Base-by-base conservation (phyloP, 2,329 filamentous ascomycete species). In the Fusarium praegraminearum region DNA sequence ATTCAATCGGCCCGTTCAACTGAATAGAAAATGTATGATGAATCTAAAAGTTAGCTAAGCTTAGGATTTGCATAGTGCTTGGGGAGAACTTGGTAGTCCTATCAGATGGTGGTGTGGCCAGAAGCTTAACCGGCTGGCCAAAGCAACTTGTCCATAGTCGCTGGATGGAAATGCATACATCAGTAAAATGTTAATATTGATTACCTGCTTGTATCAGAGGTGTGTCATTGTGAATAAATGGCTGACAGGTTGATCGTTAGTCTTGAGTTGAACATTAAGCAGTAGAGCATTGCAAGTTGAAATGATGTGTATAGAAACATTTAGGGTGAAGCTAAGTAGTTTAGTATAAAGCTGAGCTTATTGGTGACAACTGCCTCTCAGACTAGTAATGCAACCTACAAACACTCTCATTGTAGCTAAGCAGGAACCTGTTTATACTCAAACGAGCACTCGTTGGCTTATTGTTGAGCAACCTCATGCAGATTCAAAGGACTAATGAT, bases 31-130 rank as follows among this genome's bases (percentile, higher is more conserved):
- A 54, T 40, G 36, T 38, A 63, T 38, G 38, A 64, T 50, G 22
- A 44, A 15, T 7, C n/a, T 20, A 10, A 22, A 35, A 22, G 30
- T 24, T 13, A n/a, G 22, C 32, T 16, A 38, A 49, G 24, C 26
- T 8, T 49, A 44, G 16, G 36, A 26, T 61, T 30, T 45, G 20
- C 13, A 33, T 20, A n/a, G 32, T 55, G 36, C 18, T 35, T 5
- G 15, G 8, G 38, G 61, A 44, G 62, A 65, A 65, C 62, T 65
- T 65, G 33, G 13, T 43, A 24, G 30, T 9, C 62, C 61, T 65
- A 65, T 65, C 62, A 65, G 41, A 49, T 9, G 30, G 38, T 20
- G 30, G 32, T n/a, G 47, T 49, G 47, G 61, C 26, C 41, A 45
- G n/a, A 54, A 54, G 18, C 41, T 61, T 59, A 40, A 18, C 28